phyloP scores from a whole-genome alignment of 805 yeast genomes.

The Ogataea allantospora region DNA sequence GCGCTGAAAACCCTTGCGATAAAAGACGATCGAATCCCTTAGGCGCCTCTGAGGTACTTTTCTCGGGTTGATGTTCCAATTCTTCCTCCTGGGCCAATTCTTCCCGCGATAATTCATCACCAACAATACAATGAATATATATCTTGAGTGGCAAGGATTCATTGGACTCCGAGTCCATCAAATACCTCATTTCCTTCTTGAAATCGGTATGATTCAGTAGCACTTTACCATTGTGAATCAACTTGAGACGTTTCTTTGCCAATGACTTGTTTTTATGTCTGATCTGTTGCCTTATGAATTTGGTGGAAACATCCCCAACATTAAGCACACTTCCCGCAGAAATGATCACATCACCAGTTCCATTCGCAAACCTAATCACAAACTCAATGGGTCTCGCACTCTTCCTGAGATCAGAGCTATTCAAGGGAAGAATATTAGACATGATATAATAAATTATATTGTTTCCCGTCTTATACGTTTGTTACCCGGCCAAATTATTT shows the following conservation, averaged over 20 bases:
- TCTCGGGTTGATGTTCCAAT: slow-evolving; percentile 52
- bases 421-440: slow-evolving; percentile 20
- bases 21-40: slow-evolving; percentile 83
- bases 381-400: slow-evolving; percentile 18
- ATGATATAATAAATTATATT: slow-evolving; percentile 3
- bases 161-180: slow-evolving; percentile 21
- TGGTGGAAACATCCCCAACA: slow-evolving; percentile 36
- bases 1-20: slow-evolving; percentile 78
- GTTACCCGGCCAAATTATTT: slow-evolving; percentile 17
- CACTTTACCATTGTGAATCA: slow-evolving; percentile 69
- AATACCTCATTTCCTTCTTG: slow-evolving; percentile 43
- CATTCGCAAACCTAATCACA: slow-evolving; percentile 47
- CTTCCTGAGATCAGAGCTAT: slow-evolving; percentile 14
- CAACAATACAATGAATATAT: slow-evolving; percentile 80
- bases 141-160: slow-evolving; percentile 33
- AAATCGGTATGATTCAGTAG: slow-evolving; percentile 56
- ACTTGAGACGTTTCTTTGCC: slow-evolving; percentile 49
- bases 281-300: slow-evolving; percentile 42
- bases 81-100: slow-evolving; percentile 62
- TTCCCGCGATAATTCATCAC: slow-evolving; percentile 54
- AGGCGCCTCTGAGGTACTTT: slow-evolving; percentile 61
- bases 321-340: slow-evolving; percentile 28
- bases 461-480: neutral
- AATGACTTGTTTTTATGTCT: slow-evolving; percentile 33
- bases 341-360: slow-evolving; percentile 40